Evolutionary conservation across 768 basidiomycete species (phyloP).

Genomic region (Neoboletus magnificus): DNA sequence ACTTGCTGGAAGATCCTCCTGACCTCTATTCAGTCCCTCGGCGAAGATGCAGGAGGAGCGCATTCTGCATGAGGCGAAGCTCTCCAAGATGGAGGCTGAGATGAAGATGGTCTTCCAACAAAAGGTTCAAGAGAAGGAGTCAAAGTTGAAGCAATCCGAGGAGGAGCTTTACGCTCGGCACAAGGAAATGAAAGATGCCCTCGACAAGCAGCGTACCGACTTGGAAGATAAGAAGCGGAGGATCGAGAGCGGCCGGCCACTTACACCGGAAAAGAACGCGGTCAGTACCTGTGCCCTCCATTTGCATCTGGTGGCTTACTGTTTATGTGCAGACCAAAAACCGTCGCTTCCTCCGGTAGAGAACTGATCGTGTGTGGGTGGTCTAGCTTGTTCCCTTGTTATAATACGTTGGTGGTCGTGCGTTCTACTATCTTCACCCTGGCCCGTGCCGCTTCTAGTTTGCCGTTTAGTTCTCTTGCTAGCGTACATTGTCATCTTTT

Average conservation of each 20-base stretch:
- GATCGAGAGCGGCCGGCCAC: constrained; percentile 89
- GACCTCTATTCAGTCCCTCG: constrained; percentile 65
- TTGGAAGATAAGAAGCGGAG: constrained; percentile 98
- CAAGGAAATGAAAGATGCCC: constrained; percentile 99
- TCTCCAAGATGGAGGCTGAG: constrained; percentile 99
- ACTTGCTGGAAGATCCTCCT: constrained; percentile 4
- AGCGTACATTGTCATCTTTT: constrained; percentile 39
- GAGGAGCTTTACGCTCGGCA: constrained; percentile 98
- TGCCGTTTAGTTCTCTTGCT: constrained; percentile 37
- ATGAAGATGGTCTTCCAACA: constrained; percentile 99
- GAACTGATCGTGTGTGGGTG: constrained; percentile 6
- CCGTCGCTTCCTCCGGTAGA: constrained; percentile 37
- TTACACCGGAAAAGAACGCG: constrained; percentile 91
- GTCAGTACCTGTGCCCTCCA: constrained; percentile 44
- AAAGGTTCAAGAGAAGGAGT: constrained; percentile 99
- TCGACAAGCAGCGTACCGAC: constrained; percentile 94
- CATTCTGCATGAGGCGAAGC: constrained; percentile 92
- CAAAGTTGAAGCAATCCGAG: constrained; percentile 97
- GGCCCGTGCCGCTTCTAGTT: constrained; percentile 37
- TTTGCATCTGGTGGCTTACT: constrained; percentile 6
- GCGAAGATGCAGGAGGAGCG: constrained; percentile 96
- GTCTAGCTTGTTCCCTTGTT: constrained; percentile 28
- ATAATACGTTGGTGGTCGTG: constrained; percentile 29
- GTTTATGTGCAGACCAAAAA: constrained; percentile 31
- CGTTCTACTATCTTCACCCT: constrained; percentile 21